Base-by-base conservation (phyloP, 768 basidiomycete genomes). In the Hygrocybe punicea region DNA sequence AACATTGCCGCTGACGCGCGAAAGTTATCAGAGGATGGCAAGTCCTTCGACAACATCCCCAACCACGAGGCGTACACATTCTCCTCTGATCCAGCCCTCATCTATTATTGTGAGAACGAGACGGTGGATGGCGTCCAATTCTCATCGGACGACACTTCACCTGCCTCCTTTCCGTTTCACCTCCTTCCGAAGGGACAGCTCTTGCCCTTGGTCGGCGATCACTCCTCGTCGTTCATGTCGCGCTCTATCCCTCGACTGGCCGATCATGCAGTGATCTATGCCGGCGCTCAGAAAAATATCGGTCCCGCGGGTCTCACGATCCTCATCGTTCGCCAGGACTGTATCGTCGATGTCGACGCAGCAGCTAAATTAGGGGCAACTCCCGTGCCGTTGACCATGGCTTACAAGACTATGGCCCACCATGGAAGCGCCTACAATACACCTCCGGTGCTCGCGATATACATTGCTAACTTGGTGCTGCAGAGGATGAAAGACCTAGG, bases 41-140 rank as follows among this genome's bases (percentile, higher is more conserved):
- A 87, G 67, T 76, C 85, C 0, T 91, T 87, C 71, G 87, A 93
- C 62, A 84, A 81, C 60, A 84, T 98, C 67, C 94, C 97, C 8
- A 75, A 84, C 10, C 84, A 83, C 67, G 73, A 77, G 53, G 79
- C 81, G 53, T 98, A 89, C 81, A 68, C 73, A 9, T 93, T 98
- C 76, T 88, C 89, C 7, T 60, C 73, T n/a, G 81, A 86, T 67
- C 87, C 96, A 13, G 95, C 90, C 24, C 81, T 95, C 63, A 86
- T 98, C 58, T 98, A 96, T 76, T 98, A 97, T 76, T 99, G 97
- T 81, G 97, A 97, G 71, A 99, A 99, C 78, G 97, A 99, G 78
- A 99, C 97, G 13, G 89, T 98, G 57, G 88, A 96, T 63, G 97
- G 97, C 42, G 87, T 94, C 47, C 87, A 98, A 76, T 98, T 91